Evolutionary conservation across 2,329 filamentous ascomycete species (phyloP).

Genomic region (Colletotrichum kahawae): DNA sequence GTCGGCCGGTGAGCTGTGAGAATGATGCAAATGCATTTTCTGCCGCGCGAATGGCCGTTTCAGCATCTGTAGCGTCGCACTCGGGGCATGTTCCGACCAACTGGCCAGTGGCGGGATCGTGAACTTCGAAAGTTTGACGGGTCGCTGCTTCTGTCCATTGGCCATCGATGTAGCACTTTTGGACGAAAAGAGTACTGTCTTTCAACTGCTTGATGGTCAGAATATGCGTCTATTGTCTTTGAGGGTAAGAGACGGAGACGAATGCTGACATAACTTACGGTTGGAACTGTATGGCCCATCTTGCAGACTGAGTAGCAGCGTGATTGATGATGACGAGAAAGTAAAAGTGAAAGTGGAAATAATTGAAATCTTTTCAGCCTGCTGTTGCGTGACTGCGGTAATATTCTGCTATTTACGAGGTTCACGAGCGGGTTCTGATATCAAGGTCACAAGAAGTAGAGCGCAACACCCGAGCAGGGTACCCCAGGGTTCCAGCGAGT

Average conservation of each 20-base stretch:
- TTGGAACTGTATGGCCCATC: neutral
- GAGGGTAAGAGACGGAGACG: neutral
- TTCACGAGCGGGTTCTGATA: neutral
- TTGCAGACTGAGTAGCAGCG: neutral
- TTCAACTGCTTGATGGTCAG: neutral
- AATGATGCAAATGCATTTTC: conserved; percentile 75
- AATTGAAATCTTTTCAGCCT: neutral
- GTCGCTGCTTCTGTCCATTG: conserved; percentile 87
- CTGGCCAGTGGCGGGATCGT: conserved; percentile 82
- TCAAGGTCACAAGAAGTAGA: neutral
- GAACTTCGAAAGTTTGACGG: conserved; percentile 89
- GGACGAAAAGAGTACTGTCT: neutral
- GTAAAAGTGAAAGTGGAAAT: neutral
- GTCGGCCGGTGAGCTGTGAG: conserved; percentile 72
- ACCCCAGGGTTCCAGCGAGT: neutral
- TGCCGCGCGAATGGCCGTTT: conserved; percentile 84
- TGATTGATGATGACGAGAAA: neutral
- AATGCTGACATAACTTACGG: neutral
- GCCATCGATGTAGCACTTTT: conserved; percentile 82
- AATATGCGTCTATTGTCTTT: neutral
- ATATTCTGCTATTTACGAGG: neutral
- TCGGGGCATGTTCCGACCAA: conserved; percentile 86
- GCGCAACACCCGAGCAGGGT: neutral
- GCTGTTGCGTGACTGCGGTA: neutral
- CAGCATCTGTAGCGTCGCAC: conserved; percentile 78